These are phyloP conservation scores for Priceomyces fermenticarens DNA, from an alignment of 805 yeast species.

Conservation along the genomic window DNA sequence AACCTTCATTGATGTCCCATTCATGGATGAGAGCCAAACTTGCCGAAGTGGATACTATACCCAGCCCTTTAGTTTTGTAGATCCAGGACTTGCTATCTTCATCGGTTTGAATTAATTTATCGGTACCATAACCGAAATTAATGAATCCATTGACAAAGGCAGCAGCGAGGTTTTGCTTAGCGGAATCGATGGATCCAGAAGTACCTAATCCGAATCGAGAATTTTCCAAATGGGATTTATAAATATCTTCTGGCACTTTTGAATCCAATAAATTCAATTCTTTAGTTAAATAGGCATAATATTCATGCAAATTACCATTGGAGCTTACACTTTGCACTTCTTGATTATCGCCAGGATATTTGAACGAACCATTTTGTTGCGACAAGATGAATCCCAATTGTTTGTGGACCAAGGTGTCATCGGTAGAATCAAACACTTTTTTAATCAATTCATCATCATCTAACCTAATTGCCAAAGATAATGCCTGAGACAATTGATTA, in stretches of 20 bases:
- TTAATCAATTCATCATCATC: slow-evolving; percentile 77
- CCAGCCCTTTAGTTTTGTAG: slow-evolving; percentile 85
- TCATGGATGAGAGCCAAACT: slow-evolving; percentile 84
- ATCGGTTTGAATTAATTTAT: slow-evolving; percentile 73
- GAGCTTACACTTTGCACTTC: slow-evolving; percentile 82
- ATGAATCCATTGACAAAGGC: slow-evolving; percentile 91
- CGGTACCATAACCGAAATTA: slow-evolving; percentile 88
- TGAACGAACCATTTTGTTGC: slow-evolving; percentile 79
- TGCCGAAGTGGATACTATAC: slow-evolving; percentile 90
- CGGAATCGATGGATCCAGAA: slow-evolving; percentile 68
- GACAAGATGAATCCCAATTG: slow-evolving; percentile 90
- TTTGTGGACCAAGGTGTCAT: slow-evolving; percentile 71
- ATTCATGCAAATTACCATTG: slow-evolving; percentile 73
- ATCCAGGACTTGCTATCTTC: slow-evolving; percentile 78
- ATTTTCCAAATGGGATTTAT: slow-evolving; percentile 85
- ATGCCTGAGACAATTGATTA: slow-evolving; percentile 82
- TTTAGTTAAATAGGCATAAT: slow-evolving; percentile 74
- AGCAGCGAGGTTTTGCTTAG: slow-evolving; percentile 91
- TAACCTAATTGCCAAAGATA: slow-evolving; percentile 82
- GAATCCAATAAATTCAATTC: slow-evolving; percentile 89
- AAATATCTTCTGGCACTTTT: slow-evolving; percentile 91
- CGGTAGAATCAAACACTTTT: slow-evolving; percentile 78
- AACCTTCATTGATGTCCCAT: slow-evolving; percentile 89
- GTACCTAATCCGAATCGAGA: slow-evolving; percentile 56
- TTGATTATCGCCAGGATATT: slow-evolving; percentile 55